These are phyloP conservation scores for Rhododendron ovatum DNA, from an alignment of 148 eudicot genomes.

Conservation along the genomic window DNA sequence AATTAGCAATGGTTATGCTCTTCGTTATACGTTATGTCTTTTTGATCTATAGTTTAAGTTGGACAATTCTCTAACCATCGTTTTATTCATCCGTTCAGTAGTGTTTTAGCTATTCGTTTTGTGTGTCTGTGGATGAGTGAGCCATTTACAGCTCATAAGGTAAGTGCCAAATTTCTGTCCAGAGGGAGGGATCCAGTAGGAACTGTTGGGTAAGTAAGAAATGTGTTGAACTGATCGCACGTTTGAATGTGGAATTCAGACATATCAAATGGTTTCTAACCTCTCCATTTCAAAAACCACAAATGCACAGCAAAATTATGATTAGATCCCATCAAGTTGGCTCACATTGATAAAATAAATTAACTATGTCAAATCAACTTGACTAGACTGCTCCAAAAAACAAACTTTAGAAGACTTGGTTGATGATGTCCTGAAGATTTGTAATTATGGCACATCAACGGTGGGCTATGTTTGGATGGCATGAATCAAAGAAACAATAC, in stretches of 20 bases:
- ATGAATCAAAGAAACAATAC: neutral
- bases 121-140: neutral
- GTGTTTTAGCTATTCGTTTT: neutral
- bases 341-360: neutral
- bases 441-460: neutral
- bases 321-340: neutral
- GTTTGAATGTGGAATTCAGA: neutral
- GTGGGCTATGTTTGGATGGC: neutral
- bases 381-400: too few species aligned
- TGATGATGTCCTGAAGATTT: neutral
- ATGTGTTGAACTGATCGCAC: neutral
- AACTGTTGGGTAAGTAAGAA: neutral
- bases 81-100: neutral
- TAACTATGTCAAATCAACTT: neutral
- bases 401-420: neutral
- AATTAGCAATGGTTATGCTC: neutral
- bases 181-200: neutral
- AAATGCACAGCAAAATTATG: neutral
- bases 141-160: neutral
- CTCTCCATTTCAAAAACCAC: neutral
- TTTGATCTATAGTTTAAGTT: neutral
- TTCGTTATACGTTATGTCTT: neutral
- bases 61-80: neutral
- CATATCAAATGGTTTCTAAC: neutral
- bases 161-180: neutral